Evolutionary conservation across 108 stramenopile species (phyloP).

Genomic region (Skeletonema potamos): DNA sequence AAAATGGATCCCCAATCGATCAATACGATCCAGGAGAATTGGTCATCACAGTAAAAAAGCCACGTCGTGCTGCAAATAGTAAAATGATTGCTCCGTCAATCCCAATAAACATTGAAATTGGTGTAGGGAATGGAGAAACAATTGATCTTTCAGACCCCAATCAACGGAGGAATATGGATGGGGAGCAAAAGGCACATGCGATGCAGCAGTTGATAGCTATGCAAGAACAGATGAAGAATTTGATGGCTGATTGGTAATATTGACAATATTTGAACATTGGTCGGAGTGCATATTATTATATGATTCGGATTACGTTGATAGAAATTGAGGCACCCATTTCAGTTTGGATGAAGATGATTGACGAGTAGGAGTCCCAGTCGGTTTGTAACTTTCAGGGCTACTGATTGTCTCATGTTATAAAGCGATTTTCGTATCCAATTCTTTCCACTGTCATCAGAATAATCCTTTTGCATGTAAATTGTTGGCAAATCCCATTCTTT

Average conservation of each 20-base stretch:
- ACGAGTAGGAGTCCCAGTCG: background rate
- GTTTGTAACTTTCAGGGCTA: conserved; percentile 3
- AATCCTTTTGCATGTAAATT: conserved; percentile 86
- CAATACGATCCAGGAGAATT: conserved; percentile 59
- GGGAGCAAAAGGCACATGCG: conserved; percentile 60
- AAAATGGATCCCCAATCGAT: conserved; percentile 73
- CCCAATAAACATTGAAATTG: conserved; percentile 57
- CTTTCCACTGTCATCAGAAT: conserved; percentile 44
- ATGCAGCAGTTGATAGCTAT: conserved; percentile 62
- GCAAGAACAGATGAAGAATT: conserved; percentile 77
- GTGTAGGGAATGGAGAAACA: conserved; percentile 64
- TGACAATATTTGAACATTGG: too few species aligned
- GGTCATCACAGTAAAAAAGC: conserved; percentile 76
- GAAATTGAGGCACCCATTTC: background rate
- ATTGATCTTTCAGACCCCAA: conserved; percentile 65
- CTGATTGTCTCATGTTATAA: background rate
- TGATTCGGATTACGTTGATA: background rate
- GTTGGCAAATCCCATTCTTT: conserved; percentile 73
- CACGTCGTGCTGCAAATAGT: conserved; percentile 32
- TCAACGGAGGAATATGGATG: conserved; percentile 50
- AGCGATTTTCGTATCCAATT: background rate
- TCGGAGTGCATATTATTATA: background rate
- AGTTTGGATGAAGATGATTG: background rate
- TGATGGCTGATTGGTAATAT: conserved; percentile 57
- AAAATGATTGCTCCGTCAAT: conserved; percentile 20